These are phyloP conservation scores for Trichoderma lentiforme DNA, from an alignment of 2,329 filamentous ascomycete genomes.

Conservation along the genomic window DNA sequence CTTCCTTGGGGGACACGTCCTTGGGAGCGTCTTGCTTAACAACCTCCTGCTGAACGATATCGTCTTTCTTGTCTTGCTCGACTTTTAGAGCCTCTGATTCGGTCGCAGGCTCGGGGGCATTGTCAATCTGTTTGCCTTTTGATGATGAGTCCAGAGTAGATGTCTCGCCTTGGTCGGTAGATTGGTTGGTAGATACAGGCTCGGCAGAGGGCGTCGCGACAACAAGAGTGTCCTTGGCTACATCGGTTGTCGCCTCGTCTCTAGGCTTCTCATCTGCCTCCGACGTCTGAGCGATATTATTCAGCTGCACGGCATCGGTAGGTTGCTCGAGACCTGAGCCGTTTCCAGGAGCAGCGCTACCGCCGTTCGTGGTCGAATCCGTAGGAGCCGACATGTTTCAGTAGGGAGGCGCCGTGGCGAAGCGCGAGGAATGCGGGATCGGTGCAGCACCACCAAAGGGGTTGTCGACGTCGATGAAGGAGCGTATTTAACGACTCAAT, in stretches of 20 bases:
- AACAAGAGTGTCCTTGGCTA: slow-evolving; percentile 16
- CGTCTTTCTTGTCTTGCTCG: slow-evolving; percentile 10
- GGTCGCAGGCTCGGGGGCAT: slow-evolving; percentile 20
- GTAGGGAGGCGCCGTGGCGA: slow-evolving; percentile 18
- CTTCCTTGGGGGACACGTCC: slow-evolving; percentile 24
- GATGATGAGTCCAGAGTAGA: slow-evolving; percentile 24
- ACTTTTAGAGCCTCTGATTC: slow-evolving; percentile 22
- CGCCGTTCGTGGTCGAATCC: slow-evolving; percentile 34
- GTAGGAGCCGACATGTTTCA: slow-evolving; percentile 32
- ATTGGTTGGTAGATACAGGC: slow-evolving; percentile 24
- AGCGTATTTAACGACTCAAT: slow-evolving; percentile 12
- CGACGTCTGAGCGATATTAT: slow-evolving; percentile 30
- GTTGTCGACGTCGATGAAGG: slow-evolving; percentile 4
- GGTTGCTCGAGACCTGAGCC: slow-evolving; percentile 34
- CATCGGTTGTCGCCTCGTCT: neutral
- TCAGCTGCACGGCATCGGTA: slow-evolving; percentile 38
- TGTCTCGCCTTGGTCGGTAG: slow-evolving; percentile 25
- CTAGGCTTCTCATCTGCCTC: slow-evolving; percentile 1
- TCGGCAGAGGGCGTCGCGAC: slow-evolving; percentile 21
- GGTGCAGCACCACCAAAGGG: slow-evolving; percentile 27
- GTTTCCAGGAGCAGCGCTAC: slow-evolving; percentile 27
- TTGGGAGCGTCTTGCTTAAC: neutral
- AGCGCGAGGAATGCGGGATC: slow-evolving; percentile 23
- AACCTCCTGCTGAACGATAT: neutral
- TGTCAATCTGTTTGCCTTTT: slow-evolving; percentile 37